Conservation (phyloP, 345 rosid genomes). For the Ceriops decandra region DNA sequence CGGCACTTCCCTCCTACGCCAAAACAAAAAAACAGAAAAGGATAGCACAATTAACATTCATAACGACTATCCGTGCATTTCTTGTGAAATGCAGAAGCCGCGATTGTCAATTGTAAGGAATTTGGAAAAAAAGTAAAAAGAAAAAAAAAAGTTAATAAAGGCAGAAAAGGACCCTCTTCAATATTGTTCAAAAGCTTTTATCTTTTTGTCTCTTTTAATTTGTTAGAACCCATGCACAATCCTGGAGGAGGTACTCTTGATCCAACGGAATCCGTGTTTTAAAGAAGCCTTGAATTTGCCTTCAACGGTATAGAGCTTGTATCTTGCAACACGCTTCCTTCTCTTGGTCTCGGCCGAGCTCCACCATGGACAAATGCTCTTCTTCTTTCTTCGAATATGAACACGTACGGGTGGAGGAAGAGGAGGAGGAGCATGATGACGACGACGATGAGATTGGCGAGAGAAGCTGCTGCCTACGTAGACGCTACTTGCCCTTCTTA, state of each 20-base stretch:
- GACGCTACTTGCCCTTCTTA: too few species aligned
- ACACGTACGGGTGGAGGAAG: neutral
- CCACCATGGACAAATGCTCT: neutral
- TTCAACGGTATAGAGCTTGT: neutral
- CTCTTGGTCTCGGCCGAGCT: neutral
- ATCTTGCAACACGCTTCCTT: neutral
- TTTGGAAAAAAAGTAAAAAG: too few species aligned
- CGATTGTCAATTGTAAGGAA: too few species aligned
- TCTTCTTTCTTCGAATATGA: neutral
- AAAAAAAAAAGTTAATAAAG: conserved; percentile 7
- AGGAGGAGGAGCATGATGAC: neutral
- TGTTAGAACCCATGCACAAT: neutral
- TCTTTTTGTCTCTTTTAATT: neutral
- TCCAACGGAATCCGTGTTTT: neutral
- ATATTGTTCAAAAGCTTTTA: neutral
- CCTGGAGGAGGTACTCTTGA: neutral
- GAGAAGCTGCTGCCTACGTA: too few species aligned
- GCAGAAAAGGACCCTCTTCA: conserved; percentile 27
- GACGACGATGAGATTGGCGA: neutral
- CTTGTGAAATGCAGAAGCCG: too few species aligned
- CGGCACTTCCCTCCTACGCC: too few species aligned
- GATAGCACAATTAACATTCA: too few species aligned
- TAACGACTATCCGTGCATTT: too few species aligned
- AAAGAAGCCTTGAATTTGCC: neutral
- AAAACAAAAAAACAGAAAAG: too few species aligned